Percentiles rank a stretch among this genome's conserved stretches.
phyloP scores from a whole-genome alignment of 148 eudicot species.

The Vaccinium myrtillus region DNA sequence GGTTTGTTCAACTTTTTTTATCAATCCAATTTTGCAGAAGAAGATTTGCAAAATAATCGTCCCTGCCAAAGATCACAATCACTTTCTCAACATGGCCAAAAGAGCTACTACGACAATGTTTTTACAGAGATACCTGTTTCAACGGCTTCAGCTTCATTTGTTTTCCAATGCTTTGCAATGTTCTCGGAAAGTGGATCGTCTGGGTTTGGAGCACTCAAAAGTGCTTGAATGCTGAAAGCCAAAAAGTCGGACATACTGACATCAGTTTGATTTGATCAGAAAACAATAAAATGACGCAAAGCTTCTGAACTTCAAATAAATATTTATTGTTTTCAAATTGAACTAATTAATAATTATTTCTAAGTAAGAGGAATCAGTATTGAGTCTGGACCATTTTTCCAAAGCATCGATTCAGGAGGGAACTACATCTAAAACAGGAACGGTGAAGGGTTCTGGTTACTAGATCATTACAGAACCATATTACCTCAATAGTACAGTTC shows the following conservation, averaged over 20 bases:
- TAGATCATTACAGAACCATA: slow-evolving; percentile 5
- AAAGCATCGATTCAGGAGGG: too few species aligned
- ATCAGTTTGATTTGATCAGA: not conserved
- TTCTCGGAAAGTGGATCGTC: slow-evolving; percentile 98
- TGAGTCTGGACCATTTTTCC: too few species aligned
- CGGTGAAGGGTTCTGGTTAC: not conserved
- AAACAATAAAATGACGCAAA: not conserved
- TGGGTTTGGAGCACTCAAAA: slow-evolving; percentile 97
- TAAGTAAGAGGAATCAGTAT: not conserved
- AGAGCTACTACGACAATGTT: not conserved
- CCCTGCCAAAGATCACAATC: not conserved
- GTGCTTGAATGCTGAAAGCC: slow-evolving; percentile 79
- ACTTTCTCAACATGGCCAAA: not conserved
- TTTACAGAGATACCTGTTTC: slow-evolving; percentile 65
- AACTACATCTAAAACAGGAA: not conserved
- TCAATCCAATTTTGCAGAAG: not conserved
- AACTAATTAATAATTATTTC: not conserved
- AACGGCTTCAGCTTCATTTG: slow-evolving; percentile 88
- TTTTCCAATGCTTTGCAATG: slow-evolving; percentile 96
- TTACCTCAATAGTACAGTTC: slow-evolving; percentile 94
- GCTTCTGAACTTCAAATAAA: not conserved
- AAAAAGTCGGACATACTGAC: slow-evolving; percentile 8
- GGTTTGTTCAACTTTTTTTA: not conserved
- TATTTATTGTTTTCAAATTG: not conserved
- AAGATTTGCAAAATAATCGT: not conserved